Evolutionary conservation across 2,329 filamentous ascomycete species (phyloP), one percentile per base, ranked within the genome.

Genomic region (Phaeoacremonium minimum): DNA sequence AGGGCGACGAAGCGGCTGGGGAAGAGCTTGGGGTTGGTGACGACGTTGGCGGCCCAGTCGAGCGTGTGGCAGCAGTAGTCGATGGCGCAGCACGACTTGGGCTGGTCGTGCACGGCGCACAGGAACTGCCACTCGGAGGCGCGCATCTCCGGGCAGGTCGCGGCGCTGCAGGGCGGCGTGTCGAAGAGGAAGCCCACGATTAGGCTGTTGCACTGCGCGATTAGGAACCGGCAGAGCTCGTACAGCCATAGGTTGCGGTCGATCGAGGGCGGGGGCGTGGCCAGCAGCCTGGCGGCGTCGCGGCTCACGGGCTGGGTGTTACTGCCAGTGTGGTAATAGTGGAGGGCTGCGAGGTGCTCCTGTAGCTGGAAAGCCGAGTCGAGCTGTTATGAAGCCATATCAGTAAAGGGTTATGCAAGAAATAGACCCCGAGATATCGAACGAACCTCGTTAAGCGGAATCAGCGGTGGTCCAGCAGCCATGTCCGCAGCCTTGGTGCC

Each of bases 61-160:
- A 98, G 81, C 0, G 93, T 98, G 59, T 98, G 93, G 60, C 91
- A 97, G 73, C 90, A 96, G 67, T 98, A 98, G 65, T 98, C 93
- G 55, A 98, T 96, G 35, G 93, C 93, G 62, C 91, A 96, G 69
- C 93, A 98, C 52, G 85, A 87, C 66, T 97, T 97, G 33, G 93
- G 93, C 33, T 89, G 85, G 56, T 97, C 91, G 59, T 98, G 93
- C 4, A 97, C 93, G 34, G 93, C 93, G 66, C 93, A 98, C 32
- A 98, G 79, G 55, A 97, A 98, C 65, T 98, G 93, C 93, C 93
- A 98, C 68, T 98, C 91, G 18, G 87, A 93, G 3, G 93, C 93
- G 55, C 93, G 89, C 93, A 98, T 98, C 65, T 98, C 93, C 19
- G 90, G 89, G 55, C 93, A 98, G 2, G 93, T 96, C 45, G 75